Percentiles rank a stretch among this genome's conserved stretches.
Conservation (phyloP, 1,139 yeast species). For the Wickerhamiella infanticola region DNA sequence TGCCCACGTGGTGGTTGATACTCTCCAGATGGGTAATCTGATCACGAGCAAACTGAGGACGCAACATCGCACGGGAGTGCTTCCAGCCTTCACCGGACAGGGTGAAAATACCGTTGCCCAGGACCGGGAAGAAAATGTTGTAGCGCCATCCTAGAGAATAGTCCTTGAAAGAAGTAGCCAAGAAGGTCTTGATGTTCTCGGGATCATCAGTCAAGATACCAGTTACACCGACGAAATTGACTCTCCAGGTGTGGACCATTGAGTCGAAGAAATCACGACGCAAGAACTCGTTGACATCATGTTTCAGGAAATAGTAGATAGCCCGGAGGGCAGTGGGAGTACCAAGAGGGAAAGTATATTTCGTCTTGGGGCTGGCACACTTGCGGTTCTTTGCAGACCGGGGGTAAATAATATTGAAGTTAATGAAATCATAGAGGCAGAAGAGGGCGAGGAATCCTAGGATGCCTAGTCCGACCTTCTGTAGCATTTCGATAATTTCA, state of each 20-base stretch:
- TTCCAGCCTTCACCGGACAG: slow-evolving; percentile 38
- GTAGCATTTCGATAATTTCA: not conserved
- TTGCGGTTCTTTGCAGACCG: not conserved
- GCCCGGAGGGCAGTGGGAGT: not conserved
- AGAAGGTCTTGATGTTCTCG: slow-evolving; percentile 24
- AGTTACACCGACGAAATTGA: not conserved
- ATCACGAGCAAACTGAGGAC: slow-evolving; percentile 39
- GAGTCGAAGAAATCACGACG: not conserved
- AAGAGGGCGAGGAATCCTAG: not conserved
- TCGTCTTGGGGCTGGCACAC: not conserved
- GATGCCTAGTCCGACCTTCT: not conserved
- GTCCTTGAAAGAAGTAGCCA: slow-evolving; percentile 28
- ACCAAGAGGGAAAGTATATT: not conserved
- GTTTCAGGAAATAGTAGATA: not conserved
- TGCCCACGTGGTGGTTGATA: slow-evolving; percentile 32
- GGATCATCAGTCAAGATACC: slow-evolving; percentile 29
- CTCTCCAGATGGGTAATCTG: slow-evolving; percentile 33
- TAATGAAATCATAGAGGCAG: not conserved
- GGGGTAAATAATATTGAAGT: not conserved
- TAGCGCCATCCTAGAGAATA: slow-evolving; percentile 32
- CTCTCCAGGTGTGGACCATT: not conserved
- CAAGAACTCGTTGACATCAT: not conserved
- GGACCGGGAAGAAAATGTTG: slow-evolving; percentile 27
- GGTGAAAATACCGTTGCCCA: slow-evolving; percentile 42
- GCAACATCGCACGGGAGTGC: slow-evolving; percentile 36